Percentiles rank a stretch among this genome's conserved stretches.
Evolutionary conservation across 768 basidiomycete species (phyloP).

Genomic region (Kwoniella newhampshirensis): DNA sequence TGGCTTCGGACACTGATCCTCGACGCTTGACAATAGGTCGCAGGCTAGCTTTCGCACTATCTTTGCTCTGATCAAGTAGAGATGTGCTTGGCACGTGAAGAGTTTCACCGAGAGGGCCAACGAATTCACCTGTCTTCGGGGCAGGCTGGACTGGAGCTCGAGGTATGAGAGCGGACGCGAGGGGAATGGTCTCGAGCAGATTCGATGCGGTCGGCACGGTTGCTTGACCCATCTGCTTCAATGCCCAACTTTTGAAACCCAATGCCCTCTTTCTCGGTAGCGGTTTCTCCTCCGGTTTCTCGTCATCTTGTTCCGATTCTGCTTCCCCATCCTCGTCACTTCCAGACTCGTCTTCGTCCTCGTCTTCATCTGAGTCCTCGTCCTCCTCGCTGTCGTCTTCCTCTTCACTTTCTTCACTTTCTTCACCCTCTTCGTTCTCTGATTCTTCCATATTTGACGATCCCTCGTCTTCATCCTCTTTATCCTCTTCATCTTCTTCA

Average conservation of each 20-base stretch:
- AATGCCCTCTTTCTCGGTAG: slow-evolving; percentile 44
- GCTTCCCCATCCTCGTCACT: slow-evolving; percentile 28
- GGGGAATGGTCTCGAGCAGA: slow-evolving; percentile 11
- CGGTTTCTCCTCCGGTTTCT: slow-evolving; percentile 28
- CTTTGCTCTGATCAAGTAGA: slow-evolving; percentile 35
- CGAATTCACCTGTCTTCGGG: slow-evolving; percentile 25
- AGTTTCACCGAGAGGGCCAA: slow-evolving; percentile 78
- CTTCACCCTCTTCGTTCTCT: slow-evolving; percentile 24
- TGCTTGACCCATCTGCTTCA: slow-evolving; percentile 65
- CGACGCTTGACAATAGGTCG: slow-evolving; percentile 61
- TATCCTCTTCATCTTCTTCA: slow-evolving; percentile 16
- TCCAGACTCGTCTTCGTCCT: slow-evolving; percentile 17
- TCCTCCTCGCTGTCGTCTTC: slow-evolving; percentile 40
- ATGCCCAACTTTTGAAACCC: slow-evolving; percentile 87
- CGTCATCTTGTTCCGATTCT: slow-evolving; percentile 28
- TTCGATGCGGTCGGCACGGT: slow-evolving; percentile 13
- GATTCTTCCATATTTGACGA: too few species aligned
- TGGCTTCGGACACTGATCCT: slow-evolving; percentile 69
- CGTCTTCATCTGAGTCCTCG: slow-evolving; percentile 33
- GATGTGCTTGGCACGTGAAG: slow-evolving; percentile 59
- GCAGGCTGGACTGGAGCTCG: slow-evolving; percentile 15
- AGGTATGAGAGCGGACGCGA: slow-evolving; percentile 40
- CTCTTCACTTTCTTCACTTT: slow-evolving; percentile 15
- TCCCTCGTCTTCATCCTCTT: slow-evolving; percentile 39
- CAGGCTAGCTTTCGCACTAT: slow-evolving; percentile 44